Conservation (phyloP, 1,139 yeast genomes). For the Pichia sp. region DNA sequence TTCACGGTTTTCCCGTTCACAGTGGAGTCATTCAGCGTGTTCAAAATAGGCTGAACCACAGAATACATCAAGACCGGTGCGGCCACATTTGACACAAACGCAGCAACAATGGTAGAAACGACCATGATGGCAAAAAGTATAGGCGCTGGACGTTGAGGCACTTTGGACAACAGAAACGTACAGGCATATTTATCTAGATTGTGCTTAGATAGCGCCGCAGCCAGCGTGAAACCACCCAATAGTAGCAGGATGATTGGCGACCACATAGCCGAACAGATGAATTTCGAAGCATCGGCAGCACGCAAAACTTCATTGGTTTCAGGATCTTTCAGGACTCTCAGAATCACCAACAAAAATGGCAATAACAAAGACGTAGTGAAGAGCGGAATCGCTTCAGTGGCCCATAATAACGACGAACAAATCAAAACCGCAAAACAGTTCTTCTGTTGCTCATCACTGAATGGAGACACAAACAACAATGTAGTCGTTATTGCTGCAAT, state of each 20-base stretch:
- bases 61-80: constrained; percentile 91
- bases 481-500: constrained; percentile 37
- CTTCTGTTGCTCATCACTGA: constrained; percentile 56
- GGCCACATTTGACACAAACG: constrained; percentile 97
- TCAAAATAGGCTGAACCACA: constrained; percentile 77
- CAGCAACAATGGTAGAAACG: constrained; percentile 76
- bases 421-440: constrained; percentile 79
- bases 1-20: constrained; percentile 9
- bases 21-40: constrained; percentile 73
- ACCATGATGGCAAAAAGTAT: constrained; percentile 75
- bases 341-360: constrained; percentile 69
- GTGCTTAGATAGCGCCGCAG: constrained; percentile 88
- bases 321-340: constrained; percentile 58
- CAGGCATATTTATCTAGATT: constrained; percentile 81
- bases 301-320: constrained; percentile 44
- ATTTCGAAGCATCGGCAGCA: constrained; percentile 65
- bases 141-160: constrained; percentile 78
- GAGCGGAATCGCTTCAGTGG: constrained; percentile 85
- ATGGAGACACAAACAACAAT: constrained; percentile 48
- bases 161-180: constrained; percentile 67
- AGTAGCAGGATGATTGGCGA: constrained; percentile 83
- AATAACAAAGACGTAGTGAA: constrained; percentile 77
- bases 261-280: constrained; percentile 86
- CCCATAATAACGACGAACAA: constrained; percentile 82
- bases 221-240: constrained; percentile 88